Base-by-base conservation (phyloP, 2,329 filamentous ascomycete species). In the Lasiodiplodia hormozganensis region DNA sequence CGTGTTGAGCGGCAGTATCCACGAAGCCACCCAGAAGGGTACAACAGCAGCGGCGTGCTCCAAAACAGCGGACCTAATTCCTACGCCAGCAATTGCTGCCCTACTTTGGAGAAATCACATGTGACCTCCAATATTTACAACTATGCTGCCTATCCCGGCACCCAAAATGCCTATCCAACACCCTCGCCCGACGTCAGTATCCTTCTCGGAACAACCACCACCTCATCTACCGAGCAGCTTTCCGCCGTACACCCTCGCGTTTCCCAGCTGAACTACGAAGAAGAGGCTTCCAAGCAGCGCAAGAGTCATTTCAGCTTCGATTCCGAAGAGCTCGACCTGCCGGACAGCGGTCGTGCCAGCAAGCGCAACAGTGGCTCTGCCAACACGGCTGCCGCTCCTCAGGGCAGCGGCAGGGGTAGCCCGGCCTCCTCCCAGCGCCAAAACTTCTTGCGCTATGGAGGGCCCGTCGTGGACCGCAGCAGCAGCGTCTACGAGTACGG, bases 1-100 rank as follows among this genome's bases (percentile, higher is more conserved):
- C 65, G 70, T 73, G 14, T 70, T 77, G 8, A 74, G 76, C 38
- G 72, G 71, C 62, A 78, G 75, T 65, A 71, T 77, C 69, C 70
- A 75, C 51, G 68, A 70, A 7, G 65, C 71, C 4, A 71, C 71
- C 4, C 28, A 2, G 40, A 52, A 65, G 70, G 1, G 70, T 72
- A 2, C 71, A 71, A 16, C 51, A 49, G 47, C 57, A 73, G 36
- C 18, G 28, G 56, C 34, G 56, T 47, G 54, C 53, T 34, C 28
- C 21, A 62, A 21, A 49, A 51, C 25, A 49, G 25, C 62, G 36
- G n/a, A 2, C 14, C 7, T 38, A 2, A 16, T 21, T 21, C 47
- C 8, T 51, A 51, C 47, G 21, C 47, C 47, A 51, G 23, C 47
- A 53, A 53, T 8, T 57, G 21, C 18, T 57, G n/a, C 16, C 18